Evolutionary conservation across 176 grass and related monocot genomes (phyloP).

Genomic region (Aechmea fasciata): DNA sequence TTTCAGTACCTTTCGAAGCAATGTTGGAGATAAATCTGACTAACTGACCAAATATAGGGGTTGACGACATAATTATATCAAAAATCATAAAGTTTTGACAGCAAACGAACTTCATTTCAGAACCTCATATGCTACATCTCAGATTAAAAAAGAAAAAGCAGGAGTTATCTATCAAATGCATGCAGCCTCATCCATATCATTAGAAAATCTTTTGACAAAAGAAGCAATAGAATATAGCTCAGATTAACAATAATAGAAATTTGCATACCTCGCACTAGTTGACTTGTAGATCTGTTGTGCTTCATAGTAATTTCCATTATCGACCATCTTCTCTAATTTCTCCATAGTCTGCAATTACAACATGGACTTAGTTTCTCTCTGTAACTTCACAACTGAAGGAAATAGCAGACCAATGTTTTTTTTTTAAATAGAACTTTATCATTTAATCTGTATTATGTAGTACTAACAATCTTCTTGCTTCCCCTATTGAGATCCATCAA

Average conservation of each 20-base stretch:
- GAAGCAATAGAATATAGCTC: background rate
- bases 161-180: background rate
- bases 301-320: slow-evolving; percentile 69
- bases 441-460: no score
- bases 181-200: background rate
- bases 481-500: no score
- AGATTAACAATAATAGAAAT: background rate
- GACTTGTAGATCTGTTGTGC: slow-evolving; percentile 96
- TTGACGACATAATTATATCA: background rate
- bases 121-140: background rate
- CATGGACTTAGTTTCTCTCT: background rate
- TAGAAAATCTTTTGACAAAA: slow-evolving; percentile 1
- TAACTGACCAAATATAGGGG: no score
- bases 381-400: background rate
- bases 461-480: no score
- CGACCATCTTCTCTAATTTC: slow-evolving; percentile 66
- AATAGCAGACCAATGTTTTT: background rate
- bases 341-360: slow-evolving; percentile 53
- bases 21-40: background rate
- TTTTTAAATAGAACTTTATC: background rate
- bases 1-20: background rate
- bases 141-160: background rate
- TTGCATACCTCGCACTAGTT: slow-evolving; percentile 62
- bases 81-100: background rate
- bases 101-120: background rate